Percentiles rank a stretch among this genome's conserved stretches.
phyloP scores from a whole-genome alignment of 2,329 filamentous ascomycete genomes.

The Boeremia exigua region DNA sequence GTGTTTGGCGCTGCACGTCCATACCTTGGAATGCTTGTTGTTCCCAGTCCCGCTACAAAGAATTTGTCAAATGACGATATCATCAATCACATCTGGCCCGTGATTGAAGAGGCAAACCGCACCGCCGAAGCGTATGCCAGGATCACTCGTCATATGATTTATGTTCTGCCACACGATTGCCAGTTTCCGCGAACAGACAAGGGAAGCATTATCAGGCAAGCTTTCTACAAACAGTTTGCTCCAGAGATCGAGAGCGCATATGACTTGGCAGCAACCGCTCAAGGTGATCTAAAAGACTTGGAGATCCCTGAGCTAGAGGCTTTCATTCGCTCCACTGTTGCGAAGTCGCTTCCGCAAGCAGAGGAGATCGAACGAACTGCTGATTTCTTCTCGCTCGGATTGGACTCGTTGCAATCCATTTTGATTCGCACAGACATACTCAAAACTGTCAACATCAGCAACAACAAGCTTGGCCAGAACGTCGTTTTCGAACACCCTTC shows the following conservation, averaged over 20 bases:
- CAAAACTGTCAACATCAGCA: conserved; percentile 57
- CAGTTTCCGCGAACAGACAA: conserved; percentile 63
- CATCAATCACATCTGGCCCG: conserved; percentile 57
- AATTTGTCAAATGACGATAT: conserved; percentile 53
- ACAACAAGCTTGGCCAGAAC: conserved; percentile 58
- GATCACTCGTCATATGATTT: conserved; percentile 61
- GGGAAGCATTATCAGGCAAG: conserved; percentile 61
- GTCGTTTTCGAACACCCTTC: conserved; percentile 65
- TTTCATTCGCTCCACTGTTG: conserved; percentile 27
- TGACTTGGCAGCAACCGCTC: conserved; percentile 17
- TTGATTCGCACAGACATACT: conserved; percentile 61
- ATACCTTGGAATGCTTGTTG: conserved; percentile 60
- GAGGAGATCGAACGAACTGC: conserved; percentile 42
- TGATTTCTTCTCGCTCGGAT: conserved; percentile 65
- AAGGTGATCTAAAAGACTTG: conserved; percentile 26
- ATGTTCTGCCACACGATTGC: conserved; percentile 54
- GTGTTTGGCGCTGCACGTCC: conserved; percentile 63
- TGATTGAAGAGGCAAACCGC: conserved; percentile 59
- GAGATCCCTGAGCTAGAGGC: conserved; percentile 37
- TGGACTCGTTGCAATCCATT: conserved; percentile 66
- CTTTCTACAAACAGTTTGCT: conserved; percentile 58
- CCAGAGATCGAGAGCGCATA: conserved; percentile 57
- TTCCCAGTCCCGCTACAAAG: conserved; percentile 55
- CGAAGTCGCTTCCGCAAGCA: conserved; percentile 19
- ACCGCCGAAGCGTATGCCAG: conserved; percentile 59